Evolutionary conservation across 345 rosid species (phyloP), one percentile per base, ranked within the genome.

Genomic region (Rhizophora apiculata): DNA sequence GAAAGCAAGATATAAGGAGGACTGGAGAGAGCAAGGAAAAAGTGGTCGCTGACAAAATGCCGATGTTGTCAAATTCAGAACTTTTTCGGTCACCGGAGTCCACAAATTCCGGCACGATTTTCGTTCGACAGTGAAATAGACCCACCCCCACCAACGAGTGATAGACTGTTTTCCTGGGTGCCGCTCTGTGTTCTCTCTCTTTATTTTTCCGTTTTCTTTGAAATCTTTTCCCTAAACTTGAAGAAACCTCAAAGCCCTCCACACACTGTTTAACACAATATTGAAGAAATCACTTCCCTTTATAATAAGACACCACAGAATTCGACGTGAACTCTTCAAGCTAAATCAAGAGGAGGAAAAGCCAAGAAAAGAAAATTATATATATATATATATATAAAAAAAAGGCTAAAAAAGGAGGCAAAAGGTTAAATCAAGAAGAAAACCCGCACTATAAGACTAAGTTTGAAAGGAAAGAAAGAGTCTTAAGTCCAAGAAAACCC

Each of bases 1-100:
- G 86, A 80, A 84, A 78, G 82, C 96, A 82, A 80, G 83, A 83
- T 82, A 76, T 74, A 78, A 79, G 89, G 85, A 8, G 63, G 32
- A 3, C 60, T 11, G 6, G 1, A 57, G 73, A 62, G 64, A 52
- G 37, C 37, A 34, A 34, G 9, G 24, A 56, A 36, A 49, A 59
- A 60, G 64, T 64, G 53, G 6, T 43, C 18, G 55, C 36, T 2
- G 4, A 21, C 24, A 29, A 64, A 48, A 18, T 59, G 58, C 52
- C 78, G 69, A 71, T 67, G 81, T 63, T 68, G 70, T 60, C 68
- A 19, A 69, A 59, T 62, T 68, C 67, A 65, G 55, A 32, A 18
- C 59, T 37, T 64, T 64, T 19, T 52, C 53, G 43, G 29, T 64
- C 72, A 63, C 79, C 64, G 61, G 62, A 49, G 54, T 75, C 60